A percentile compares a stretch with the other conserved stretches of the same genome.
Evolutionary conservation across 116 monocot species (phyloP).

Genomic region (Papilionanthe hybrid): DNA sequence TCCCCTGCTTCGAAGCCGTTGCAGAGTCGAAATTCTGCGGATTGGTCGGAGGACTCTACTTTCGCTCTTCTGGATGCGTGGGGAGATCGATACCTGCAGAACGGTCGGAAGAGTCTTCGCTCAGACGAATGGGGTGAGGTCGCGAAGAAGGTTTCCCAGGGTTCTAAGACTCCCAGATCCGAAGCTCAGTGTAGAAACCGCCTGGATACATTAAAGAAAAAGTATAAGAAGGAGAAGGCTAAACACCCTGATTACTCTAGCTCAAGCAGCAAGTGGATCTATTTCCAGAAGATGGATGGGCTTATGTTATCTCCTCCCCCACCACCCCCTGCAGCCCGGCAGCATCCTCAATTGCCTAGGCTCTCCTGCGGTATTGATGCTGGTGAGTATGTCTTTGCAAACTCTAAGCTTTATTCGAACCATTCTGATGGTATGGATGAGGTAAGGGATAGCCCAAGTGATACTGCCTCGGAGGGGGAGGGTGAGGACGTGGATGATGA

Average conservation of each 20-base stretch:
- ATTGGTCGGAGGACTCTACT: constrained; percentile 86
- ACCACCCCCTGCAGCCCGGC: not conserved
- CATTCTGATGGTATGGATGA: constrained; percentile 36
- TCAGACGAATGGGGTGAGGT: constrained; percentile 93
- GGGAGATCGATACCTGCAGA: constrained; percentile 66
- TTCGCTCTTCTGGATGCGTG: constrained; percentile 78
- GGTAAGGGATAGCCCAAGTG: constrained; percentile 55
- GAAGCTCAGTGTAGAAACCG: constrained; percentile 83
- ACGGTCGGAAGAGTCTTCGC: constrained; percentile 66
- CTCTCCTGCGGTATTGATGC: constrained; percentile 52
- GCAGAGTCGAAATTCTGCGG: constrained; percentile 21
- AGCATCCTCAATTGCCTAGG: constrained; percentile 19
- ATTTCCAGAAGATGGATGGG: constrained; percentile 74
- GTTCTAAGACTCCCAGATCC: constrained; percentile 38
- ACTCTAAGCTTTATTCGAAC: constrained; percentile 30
- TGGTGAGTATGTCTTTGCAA: constrained; percentile 53
- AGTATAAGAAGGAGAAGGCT: constrained; percentile 90
- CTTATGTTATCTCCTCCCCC: constrained; percentile 45
- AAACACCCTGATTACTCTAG: constrained; percentile 27
- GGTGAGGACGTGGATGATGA: constrained; percentile 44
- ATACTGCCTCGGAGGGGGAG: constrained; percentile 38
- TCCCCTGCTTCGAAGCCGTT: constrained; percentile 1
- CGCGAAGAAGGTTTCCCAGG: constrained; percentile 50
- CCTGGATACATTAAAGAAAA: constrained; percentile 81
- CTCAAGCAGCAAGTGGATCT: constrained; percentile 55